A percentile compares a stretch with the other conserved stretches of the same genome.
Conservation (phyloP, 148 eudicot genomes). For the Polygonum maritimum region DNA sequence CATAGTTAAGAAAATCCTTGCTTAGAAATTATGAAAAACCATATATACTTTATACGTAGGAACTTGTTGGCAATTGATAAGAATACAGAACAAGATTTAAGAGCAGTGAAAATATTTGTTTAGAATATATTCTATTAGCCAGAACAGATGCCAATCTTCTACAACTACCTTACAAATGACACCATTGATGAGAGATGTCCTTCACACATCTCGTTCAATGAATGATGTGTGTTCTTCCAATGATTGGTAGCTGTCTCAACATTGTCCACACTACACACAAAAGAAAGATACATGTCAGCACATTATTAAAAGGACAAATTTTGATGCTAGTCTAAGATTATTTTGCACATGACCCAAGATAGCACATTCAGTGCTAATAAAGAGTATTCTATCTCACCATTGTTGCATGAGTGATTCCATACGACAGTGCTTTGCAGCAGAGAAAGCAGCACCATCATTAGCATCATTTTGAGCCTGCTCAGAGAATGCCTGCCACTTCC, state of each 20-base stretch:
- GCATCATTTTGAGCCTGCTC: conserved; percentile 51
- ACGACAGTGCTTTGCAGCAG: conserved; percentile 95
- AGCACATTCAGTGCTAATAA: background rate
- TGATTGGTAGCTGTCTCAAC: conserved; percentile 63
- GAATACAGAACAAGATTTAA: background rate
- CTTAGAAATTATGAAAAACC: background rate
- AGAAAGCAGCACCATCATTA: conserved; percentile 60
- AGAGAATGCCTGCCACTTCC: conserved; percentile 86
- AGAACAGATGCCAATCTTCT: background rate
- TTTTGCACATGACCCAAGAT: background rate
- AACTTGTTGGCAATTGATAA: background rate
- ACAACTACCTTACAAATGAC: conserved; percentile 55
- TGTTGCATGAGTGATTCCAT: conserved; percentile 81
- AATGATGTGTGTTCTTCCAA: conserved; percentile 47
- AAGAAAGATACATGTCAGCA: background rate
- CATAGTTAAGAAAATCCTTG: background rate
- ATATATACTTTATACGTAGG: background rate
- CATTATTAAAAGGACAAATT: background rate
- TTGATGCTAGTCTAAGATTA: background rate
- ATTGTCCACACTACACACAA: conserved; percentile 41
- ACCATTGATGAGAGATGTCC: conserved; percentile 43
- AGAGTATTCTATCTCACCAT: conserved; percentile 34
- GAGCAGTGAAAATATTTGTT: background rate
- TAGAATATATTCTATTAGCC: background rate
- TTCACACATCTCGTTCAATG: conserved; percentile 50